Percentiles rank a stretch among this genome's conserved stretches.
Evolutionary conservation across 768 basidiomycete genomes (phyloP).

Genomic region (Boletus vermiculosoides): DNA sequence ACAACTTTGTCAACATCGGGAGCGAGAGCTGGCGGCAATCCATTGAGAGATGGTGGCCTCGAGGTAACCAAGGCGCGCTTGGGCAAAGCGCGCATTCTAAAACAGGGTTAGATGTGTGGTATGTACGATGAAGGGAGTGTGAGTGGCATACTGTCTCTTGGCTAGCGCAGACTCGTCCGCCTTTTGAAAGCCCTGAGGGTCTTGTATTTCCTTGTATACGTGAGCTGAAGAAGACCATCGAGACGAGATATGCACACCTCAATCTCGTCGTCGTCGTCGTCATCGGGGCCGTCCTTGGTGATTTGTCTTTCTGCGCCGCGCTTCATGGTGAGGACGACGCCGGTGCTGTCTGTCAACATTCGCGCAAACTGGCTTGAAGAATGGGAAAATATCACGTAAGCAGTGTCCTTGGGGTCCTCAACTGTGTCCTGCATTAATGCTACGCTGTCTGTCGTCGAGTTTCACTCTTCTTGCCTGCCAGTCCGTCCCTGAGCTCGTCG

Average conservation of each 20-base stretch:
- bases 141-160: slow-evolving; percentile 52
- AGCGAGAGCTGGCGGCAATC: slow-evolving; percentile 26
- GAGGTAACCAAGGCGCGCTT: slow-evolving; percentile 40
- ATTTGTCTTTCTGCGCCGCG: slow-evolving; percentile 73
- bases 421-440: neutral
- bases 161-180: slow-evolving; percentile 59
- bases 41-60: slow-evolving; percentile 23
- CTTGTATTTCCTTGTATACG: slow-evolving; percentile 39
- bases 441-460: neutral
- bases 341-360: neutral
- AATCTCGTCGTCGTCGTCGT: slow-evolving; percentile 41
- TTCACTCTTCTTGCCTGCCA: neutral
- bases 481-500: slow-evolving; percentile 5
- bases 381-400: slow-evolving; percentile 25
- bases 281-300: slow-evolving; percentile 50
- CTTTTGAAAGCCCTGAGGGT: slow-evolving; percentile 49
- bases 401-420: slow-evolving; percentile 14
- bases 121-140: neutral
- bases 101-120: slow-evolving; percentile 9
- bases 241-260: slow-evolving; percentile 20
- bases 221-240: slow-evolving; percentile 4
- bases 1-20: slow-evolving; percentile 24
- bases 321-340: slow-evolving; percentile 50
- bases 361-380: neutral
- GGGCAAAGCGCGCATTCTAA: slow-evolving; percentile 66